Percentiles rank a stretch among this genome's conserved stretches.
Evolutionary conservation across 306 rosid genomes (phyloP).

Genomic region (Vigna hirtella): DNA sequence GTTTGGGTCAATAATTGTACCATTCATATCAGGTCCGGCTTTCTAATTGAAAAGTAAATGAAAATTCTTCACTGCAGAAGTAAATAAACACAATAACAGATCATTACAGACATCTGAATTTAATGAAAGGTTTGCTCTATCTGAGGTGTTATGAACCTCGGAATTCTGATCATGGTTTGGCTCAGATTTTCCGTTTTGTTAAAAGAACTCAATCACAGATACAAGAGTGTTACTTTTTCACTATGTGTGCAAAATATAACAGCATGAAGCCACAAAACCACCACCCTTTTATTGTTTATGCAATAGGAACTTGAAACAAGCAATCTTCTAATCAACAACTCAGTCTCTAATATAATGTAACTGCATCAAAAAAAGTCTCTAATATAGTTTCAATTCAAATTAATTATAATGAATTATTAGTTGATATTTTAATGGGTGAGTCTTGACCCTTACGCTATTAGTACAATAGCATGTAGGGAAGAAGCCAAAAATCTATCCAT

Average conservation of each 20-base stretch:
- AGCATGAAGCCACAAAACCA: slow-evolving; percentile 33
- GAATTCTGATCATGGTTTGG: slow-evolving; percentile 16
- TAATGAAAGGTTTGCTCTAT: slow-evolving; percentile 27
- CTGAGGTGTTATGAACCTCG: slow-evolving; percentile 22
- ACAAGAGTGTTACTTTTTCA: slow-evolving; percentile 25
- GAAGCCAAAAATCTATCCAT: slow-evolving; percentile 15
- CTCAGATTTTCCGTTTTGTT: slow-evolving; percentile 21
- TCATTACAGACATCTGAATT: slow-evolving; percentile 28
- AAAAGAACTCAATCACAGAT: slow-evolving; percentile 15
- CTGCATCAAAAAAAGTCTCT: background rate
- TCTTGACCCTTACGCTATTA: slow-evolving; percentile 23
- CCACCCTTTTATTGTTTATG: slow-evolving; percentile 13
- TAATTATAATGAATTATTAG: background rate
- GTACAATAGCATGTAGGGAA: slow-evolving; percentile 23
- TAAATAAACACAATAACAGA: slow-evolving; percentile 9
- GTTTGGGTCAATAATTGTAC: slow-evolving; percentile 45
- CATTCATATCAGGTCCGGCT: slow-evolving; percentile 26
- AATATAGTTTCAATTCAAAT: slow-evolving; percentile 6
- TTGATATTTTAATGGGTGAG: slow-evolving; percentile 23
- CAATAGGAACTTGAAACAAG: slow-evolving; percentile 20
- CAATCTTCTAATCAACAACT: slow-evolving; percentile 4
- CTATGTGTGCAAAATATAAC: slow-evolving; percentile 9
- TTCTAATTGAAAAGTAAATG: slow-evolving; percentile 31
- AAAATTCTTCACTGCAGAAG: slow-evolving; percentile 30
- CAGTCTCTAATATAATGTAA: slow-evolving; percentile 7